These are phyloP conservation scores for Komagataella ulmi DNA, from an alignment of 805 yeast species.

Conservation along the genomic window DNA sequence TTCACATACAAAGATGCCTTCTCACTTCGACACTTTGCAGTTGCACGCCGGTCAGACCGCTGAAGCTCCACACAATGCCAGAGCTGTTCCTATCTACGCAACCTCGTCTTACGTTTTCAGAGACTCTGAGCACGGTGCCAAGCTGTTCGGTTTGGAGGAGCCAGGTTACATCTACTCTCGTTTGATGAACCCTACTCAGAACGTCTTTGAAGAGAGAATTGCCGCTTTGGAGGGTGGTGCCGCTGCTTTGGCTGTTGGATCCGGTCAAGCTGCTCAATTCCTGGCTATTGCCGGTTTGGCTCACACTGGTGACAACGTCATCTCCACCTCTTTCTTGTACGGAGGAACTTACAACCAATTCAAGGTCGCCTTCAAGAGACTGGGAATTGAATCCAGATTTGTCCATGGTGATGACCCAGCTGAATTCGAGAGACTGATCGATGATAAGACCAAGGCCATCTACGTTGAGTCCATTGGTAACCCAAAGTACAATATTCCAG, in stretches of 20 bases:
- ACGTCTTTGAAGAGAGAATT: conserved; percentile 80
- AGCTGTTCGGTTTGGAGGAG: conserved; percentile 71
- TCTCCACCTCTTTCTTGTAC: conserved; percentile 75
- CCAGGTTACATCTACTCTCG: conserved; percentile 85
- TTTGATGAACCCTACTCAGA: conserved; percentile 85
- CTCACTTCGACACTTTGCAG: conserved; percentile 82
- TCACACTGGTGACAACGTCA: conserved; percentile 78
- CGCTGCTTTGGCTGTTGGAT: conserved; percentile 78
- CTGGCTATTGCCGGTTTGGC: conserved; percentile 75
- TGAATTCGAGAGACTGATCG: conserved; percentile 61
- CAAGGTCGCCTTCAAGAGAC: conserved; percentile 80
- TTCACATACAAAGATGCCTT: conserved; percentile 18
- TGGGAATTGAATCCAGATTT: conserved; percentile 78
- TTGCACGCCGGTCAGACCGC: conserved; percentile 92
- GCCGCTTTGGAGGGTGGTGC: conserved; percentile 91
- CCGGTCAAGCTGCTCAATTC: conserved; percentile 97
- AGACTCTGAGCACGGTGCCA: conserved; percentile 86
- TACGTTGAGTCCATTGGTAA: conserved; percentile 87
- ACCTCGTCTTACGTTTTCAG: conserved; percentile 82
- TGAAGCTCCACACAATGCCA: conserved; percentile 45
- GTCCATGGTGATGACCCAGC: conserved; percentile 70
- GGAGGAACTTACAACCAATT: conserved; percentile 97
- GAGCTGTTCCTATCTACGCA: conserved; percentile 92
- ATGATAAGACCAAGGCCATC: conserved; percentile 78
- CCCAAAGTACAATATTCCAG: conserved; percentile 88